Evolutionary conservation across 2,329 filamentous ascomycete genomes (phyloP).

Genomic region (Didymella segeticola): DNA sequence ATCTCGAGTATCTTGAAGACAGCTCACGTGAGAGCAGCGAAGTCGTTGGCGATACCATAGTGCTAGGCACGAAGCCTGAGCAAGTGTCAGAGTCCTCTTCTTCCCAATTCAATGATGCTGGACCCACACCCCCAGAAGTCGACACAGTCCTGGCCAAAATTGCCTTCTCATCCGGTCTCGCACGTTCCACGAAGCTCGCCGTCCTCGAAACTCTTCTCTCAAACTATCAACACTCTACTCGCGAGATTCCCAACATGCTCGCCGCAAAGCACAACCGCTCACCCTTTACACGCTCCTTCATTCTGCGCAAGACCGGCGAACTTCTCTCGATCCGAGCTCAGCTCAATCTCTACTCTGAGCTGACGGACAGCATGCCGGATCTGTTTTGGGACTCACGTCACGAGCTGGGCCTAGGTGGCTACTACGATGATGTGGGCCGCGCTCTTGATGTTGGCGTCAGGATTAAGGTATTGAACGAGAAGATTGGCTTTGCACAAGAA

Average conservation of each 20-base stretch:
- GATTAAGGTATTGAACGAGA: slow-evolving; percentile 91
- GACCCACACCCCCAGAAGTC: slow-evolving; percentile 46
- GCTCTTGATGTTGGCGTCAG: slow-evolving; percentile 90
- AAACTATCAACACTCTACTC: slow-evolving; percentile 86
- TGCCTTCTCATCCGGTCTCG: slow-evolving; percentile 92
- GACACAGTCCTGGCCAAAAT: slow-evolving; percentile 86
- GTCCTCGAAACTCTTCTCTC: slow-evolving; percentile 84
- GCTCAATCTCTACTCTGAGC: slow-evolving; percentile 94
- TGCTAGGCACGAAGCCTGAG: slow-evolving; percentile 75
- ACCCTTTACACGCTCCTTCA: slow-evolving; percentile 73
- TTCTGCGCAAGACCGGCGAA: slow-evolving; percentile 92
- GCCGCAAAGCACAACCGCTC: slow-evolving; percentile 65
- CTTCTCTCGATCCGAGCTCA: slow-evolving; percentile 87
- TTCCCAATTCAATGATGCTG: slow-evolving; percentile 49
- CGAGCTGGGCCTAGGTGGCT: slow-evolving; percentile 88
- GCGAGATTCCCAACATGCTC: slow-evolving; percentile 79
- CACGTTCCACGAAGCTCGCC: slow-evolving; percentile 90
- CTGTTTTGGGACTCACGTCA: slow-evolving; percentile 94
- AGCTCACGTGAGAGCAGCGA: slow-evolving; percentile 72
- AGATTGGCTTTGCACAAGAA: slow-evolving; percentile 97
- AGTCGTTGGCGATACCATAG: slow-evolving; percentile 86
- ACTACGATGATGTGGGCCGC: slow-evolving; percentile 91
- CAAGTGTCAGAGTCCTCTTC: slow-evolving; percentile 15
- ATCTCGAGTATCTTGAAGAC: slow-evolving; percentile 86
- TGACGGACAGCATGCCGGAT: slow-evolving; percentile 93